These are phyloP conservation scores for Fagopyrum tataricum DNA, from an alignment of 148 eudicot genomes.

Conservation along the genomic window DNA sequence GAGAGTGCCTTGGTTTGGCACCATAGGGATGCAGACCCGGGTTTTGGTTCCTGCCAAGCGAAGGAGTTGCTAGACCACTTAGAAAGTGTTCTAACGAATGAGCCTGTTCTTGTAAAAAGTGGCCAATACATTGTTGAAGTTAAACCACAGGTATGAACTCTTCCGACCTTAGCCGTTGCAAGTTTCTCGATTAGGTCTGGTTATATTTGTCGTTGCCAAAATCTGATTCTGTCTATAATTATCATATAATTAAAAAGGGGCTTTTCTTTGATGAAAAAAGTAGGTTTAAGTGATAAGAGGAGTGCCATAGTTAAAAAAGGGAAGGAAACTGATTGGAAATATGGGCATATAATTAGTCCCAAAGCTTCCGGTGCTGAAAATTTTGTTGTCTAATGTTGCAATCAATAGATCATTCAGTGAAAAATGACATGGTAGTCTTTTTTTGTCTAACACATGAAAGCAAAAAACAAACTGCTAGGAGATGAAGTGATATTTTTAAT, in stretches of 20 bases:
- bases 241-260: not conserved
- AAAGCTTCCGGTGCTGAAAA: not conserved
- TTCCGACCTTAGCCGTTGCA: not conserved
- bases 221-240: not conserved
- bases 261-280: not conserved
- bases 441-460: not conserved
- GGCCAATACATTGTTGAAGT: slow-evolving; percentile 48
- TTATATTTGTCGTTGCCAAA: not conserved
- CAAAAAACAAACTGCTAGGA: not conserved
- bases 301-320: not conserved
- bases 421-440: not conserved
- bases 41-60: slow-evolving; percentile 40
- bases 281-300: not conserved
- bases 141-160: slow-evolving; percentile 34
- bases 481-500: too few relatives aligned
- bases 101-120: slow-evolving; percentile 40
- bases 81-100: slow-evolving; percentile 41
- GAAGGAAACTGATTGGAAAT: not conserved
- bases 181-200: not conserved
- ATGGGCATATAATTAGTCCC: not conserved
- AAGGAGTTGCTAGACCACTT: slow-evolving; percentile 48
- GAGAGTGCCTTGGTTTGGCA: slow-evolving; percentile 50
- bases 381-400: not conserved
- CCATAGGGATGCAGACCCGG: slow-evolving; percentile 42
- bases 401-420: too few relatives aligned